These are phyloP conservation scores for Kalanchoe fedtschenkoi DNA, from an alignment of 164 flowering plant genomes.

Conservation along the genomic window DNA sequence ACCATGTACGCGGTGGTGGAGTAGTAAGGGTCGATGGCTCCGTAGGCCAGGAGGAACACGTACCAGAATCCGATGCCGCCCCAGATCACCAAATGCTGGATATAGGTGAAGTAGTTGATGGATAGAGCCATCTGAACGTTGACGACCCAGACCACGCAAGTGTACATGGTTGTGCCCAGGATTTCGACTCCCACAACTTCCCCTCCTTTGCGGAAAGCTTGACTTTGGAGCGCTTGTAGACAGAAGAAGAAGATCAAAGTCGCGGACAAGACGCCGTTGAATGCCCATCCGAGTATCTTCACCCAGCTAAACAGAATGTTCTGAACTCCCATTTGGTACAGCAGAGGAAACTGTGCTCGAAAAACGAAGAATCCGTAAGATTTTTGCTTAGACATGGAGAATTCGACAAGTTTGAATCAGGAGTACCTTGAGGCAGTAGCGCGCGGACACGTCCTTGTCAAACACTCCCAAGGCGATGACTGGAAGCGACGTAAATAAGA, in stretches of 20 bases:
- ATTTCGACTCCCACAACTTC: constrained; percentile 33
- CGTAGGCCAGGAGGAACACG: constrained; percentile 38
- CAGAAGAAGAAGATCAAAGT: constrained; percentile 36
- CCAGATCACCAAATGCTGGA: constrained; percentile 49
- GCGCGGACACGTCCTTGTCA: constrained; percentile 48
- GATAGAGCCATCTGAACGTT: constrained; percentile 49
- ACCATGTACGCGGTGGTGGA: constrained; percentile 48
- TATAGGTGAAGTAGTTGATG: constrained; percentile 35
- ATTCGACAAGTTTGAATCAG: background rate
- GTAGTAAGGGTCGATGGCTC: constrained; percentile 28
- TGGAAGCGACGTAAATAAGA: constrained; percentile 56
- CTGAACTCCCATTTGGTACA: constrained; percentile 53
- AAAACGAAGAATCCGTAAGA: no score
- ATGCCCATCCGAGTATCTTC: constrained; percentile 35
- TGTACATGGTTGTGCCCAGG: constrained; percentile 40
- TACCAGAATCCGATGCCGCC: constrained; percentile 38
- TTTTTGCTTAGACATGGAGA: no score
- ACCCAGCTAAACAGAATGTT: constrained; percentile 44
- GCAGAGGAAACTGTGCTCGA: constrained; percentile 34
- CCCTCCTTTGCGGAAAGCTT: constrained; percentile 39
- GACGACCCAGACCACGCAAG: constrained; percentile 46
- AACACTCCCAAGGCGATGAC: constrained; percentile 51
- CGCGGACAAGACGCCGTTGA: constrained; percentile 31
- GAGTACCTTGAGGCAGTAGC: constrained; percentile 35
- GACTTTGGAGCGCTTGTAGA: constrained; percentile 19